Base-by-base conservation (phyloP, 2,329 filamentous ascomycete genomes). In the Cladophialophora immunda region DNA sequence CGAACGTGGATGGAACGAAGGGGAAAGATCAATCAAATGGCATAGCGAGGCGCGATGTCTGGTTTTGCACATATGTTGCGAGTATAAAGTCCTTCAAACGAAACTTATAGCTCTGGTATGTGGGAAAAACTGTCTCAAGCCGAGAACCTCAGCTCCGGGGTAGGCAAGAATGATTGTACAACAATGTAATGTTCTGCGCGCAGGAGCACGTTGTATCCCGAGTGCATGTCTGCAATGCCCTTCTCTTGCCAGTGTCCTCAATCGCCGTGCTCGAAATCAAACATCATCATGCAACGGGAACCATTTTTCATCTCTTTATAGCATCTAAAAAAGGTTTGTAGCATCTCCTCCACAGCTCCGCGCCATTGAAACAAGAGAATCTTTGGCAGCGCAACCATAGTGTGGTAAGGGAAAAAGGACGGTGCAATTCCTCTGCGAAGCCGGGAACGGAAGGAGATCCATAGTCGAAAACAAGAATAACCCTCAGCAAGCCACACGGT, bases 401-500 rank as follows among this genome's bases (percentile, higher is more conserved):
- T 76, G 55, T 75, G 75, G 73, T n/a, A 66, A 76, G 78, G 77
- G 81, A 80, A 82, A 82, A 81, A 79, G 76, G 78, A 69, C 67
- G 74, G 77, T 79, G 78, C 74, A 62, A 68, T 75, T 72, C 68
- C 69, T 83, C 80, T 83, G 71, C 79, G 77, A 78, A 79, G 81
- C 80, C 75, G 81, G 81, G 81, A 83, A 83, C 81, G 81, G 81
- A 83, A 77, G 80, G 76, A 81, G 80, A 81, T 77, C 79, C 80
- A 82, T 76, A 64, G 73, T 73, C 74, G 76, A 74, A 75, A 68
- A 77, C 61, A 74, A 77, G 78, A 80, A 82, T 78, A 82, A 80
- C 76, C 79, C 82, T 83, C 79, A 83, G 81, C 79, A 78, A 80
- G 80, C 81, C 80, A 78, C 45, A 50, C 78, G 73, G 72, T 78